Percentiles rank a stretch among this genome's conserved stretches.
These are phyloP conservation scores for Cryphonectria carpinicola DNA, from an alignment of 2,329 filamentous ascomycete genomes.

Conservation along the genomic window DNA sequence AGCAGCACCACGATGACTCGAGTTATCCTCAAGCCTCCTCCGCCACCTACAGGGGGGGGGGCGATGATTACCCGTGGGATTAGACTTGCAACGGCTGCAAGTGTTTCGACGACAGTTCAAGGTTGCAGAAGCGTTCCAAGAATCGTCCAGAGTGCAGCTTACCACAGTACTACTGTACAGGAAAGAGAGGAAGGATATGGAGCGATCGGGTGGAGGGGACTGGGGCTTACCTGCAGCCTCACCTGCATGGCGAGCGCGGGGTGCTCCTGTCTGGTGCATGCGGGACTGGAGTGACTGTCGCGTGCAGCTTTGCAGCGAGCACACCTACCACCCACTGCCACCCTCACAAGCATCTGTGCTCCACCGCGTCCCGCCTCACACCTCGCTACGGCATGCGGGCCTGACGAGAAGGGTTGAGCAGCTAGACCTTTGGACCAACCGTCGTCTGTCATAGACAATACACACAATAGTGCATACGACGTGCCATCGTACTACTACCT, in stretches of 20 bases:
- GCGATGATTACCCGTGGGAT: background rate
- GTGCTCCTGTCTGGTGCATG: background rate
- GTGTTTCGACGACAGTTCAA: background rate
- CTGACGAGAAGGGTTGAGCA: background rate
- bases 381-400: background rate
- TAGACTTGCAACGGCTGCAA: background rate
- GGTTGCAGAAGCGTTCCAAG: slow-evolving; percentile 10
- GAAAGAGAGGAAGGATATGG: background rate
- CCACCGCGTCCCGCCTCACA: background rate
- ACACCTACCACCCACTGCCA: background rate
- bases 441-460: background rate
- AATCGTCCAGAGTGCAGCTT: background rate
- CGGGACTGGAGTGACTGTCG: background rate
- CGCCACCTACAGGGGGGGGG: background rate
- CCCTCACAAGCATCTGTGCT: background rate
- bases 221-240: background rate
- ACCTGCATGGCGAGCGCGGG: background rate
- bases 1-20: background rate
- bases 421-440: background rate
- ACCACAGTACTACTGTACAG: too few species aligned
- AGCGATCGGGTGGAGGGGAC: background rate
- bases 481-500: background rate
- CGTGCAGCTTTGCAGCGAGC: background rate
- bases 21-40: background rate
- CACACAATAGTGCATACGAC: background rate